Base-by-base conservation (phyloP, 2,329 filamentous ascomycete species). In the Leptodontidium sp. region DNA sequence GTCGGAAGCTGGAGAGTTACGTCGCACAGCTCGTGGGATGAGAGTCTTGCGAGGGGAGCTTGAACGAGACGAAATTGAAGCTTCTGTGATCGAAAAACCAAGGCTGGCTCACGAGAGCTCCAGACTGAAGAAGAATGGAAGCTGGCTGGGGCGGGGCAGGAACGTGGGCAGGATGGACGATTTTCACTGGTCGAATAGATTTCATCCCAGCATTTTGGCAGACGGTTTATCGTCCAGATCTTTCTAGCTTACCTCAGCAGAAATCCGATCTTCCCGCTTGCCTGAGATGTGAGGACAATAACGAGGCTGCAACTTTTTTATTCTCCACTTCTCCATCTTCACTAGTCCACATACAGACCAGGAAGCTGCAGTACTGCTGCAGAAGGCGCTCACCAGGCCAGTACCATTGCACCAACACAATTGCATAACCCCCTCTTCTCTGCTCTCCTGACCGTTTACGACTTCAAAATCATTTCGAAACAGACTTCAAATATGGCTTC, bases 401-500 rank as follows among this genome's bases (percentile, higher is more conserved):
- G 29, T 32, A 1, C 29, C 29, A 32, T 32, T 32, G 29, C 29
- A 32, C 29, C 32, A 64, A 53, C 50, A 55, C 59, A 55, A 57
- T 63, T 12, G 17, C 29, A 53, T 35, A 55, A 70, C 64, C n/a
- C 53, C 50, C 62, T 45, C 47, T 38, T 64, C 49, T 49, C 24
- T 53, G 40, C 14, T 38, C 63, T 66, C 2, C 35, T 40, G n/a
- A 43, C 15, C 53, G 57, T 17, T 9, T n/a, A 32, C 40, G 49
- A 64, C 35, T 40, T 57, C 38, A 49, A 52, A 8, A 47, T 32
- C 21, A 24, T 29, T 55, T 24, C 29, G 6, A 26, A 21, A n/a
- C 47, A 24, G 24, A 40, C 59, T 32, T 26, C 47, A 65, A 65
- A 71, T 59, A 77, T 76, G 75, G 73, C 75, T 62, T 72, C 73